Evolutionary conservation across 2,329 filamentous ascomycete genomes (phyloP).

Genomic region (Microthyrium microscopicum): DNA sequence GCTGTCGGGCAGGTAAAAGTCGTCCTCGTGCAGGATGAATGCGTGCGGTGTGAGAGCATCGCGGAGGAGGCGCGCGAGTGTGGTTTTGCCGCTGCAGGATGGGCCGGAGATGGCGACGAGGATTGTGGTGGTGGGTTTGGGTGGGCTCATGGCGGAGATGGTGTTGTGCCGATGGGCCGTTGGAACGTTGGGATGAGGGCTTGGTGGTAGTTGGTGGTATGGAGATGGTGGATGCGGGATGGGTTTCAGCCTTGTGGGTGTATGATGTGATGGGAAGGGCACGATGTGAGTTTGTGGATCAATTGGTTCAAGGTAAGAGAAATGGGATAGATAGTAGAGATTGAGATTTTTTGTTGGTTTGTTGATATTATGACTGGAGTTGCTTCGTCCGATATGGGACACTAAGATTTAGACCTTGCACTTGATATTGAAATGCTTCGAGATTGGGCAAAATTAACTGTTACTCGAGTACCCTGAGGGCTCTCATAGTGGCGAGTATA

Average conservation of each 20-base stretch:
- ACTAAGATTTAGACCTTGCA: too few species aligned
- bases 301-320: too few species aligned
- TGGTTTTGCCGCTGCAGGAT: slow-evolving; percentile 90
- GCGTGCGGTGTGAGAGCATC: slow-evolving; percentile 33
- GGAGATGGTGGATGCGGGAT: neutral
- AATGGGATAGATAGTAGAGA: too few species aligned
- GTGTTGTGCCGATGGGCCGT: neutral
- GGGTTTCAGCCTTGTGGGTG: neutral
- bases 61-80: slow-evolving; percentile 67
- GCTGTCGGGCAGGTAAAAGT: slow-evolving; percentile 76
- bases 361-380: too few species aligned
- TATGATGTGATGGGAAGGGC: too few species aligned
- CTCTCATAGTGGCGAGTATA: too few species aligned
- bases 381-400: too few species aligned
- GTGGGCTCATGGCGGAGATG: neutral
- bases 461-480: too few species aligned
- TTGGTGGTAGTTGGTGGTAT: neutral
- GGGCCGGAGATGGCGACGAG: slow-evolving; percentile 75
- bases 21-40: slow-evolving; percentile 86
- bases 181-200: neutral
- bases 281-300: too few species aligned
- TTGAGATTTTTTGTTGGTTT: too few species aligned
- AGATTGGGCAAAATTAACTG: too few species aligned
- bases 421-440: too few species aligned
- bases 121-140: slow-evolving; percentile 21